Evolutionary conservation across 2,329 filamentous ascomycete species (phyloP), one percentile per base, ranked within the genome.

Genomic region (Claviceps citrina): DNA sequence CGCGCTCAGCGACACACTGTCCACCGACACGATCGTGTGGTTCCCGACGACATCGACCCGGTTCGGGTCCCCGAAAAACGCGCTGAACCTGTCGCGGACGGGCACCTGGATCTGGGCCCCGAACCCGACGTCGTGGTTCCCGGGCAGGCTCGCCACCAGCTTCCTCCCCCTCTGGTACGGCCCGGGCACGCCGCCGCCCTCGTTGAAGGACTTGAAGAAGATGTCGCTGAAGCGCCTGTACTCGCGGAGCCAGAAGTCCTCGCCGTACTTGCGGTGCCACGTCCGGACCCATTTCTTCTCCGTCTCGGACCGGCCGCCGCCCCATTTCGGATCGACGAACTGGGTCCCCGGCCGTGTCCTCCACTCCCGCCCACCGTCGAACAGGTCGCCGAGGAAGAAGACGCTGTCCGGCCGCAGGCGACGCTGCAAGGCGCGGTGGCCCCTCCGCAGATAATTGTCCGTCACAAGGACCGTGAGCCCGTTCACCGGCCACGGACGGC

Each of bases 361-460:
- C 91, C 91, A 98, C 65, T 98, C 91, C 49, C 91, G 74, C 7
- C 91, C 91, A 4, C 91, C 91, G 54, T 98, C 91, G 52, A 98
- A 95, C 1, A 98, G 65, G 55, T 98, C 91, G 7, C 91, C 91
- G 0, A 98, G 66, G 54, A 98, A 96, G 54, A 95, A 75, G 1
- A 93, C 67, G 13, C 83, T 87, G 55, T 95, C 85, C 0, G 91
- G 91, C n/a, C 74, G 73, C 12, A 96, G 67, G 15, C 74, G 64
- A 15, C 71, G 64, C 53, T 94, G 85, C 43, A 96, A 70, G 39
- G 79, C 71, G n/a, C 68, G 72, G 57, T 93, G 96, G 7, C 82
- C 78, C 31, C 87, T 77, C 31, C 79, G 77, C 47, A 98, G 73
- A 60, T 95, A 98, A 54, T 85, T 82, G 60, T 98, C 91, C 41